These are phyloP conservation scores for Aspergillus cristatus DNA, from an alignment of 495 filamentous ascomycete genomes.

Conservation along the genomic window DNA sequence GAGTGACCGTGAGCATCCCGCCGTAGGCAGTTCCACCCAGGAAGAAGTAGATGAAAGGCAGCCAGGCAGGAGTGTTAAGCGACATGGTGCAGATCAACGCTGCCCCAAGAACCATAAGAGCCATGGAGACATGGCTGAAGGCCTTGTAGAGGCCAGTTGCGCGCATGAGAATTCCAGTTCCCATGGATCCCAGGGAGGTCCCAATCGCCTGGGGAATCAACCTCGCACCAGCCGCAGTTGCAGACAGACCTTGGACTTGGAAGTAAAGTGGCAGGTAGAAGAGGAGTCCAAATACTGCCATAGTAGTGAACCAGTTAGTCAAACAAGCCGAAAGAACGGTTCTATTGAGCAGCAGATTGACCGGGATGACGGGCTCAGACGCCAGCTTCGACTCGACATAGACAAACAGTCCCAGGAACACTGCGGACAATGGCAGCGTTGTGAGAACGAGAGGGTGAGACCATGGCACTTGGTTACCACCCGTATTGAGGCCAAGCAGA, in stretches of 20 bases:
- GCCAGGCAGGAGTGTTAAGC: constrained; percentile 48
- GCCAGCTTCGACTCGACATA: constrained; percentile 61
- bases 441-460: constrained; percentile 67
- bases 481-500: constrained; percentile 72
- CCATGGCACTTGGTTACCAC: constrained; percentile 82
- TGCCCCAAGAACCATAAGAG: constrained; percentile 42
- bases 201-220: constrained; percentile 61
- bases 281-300: constrained; percentile 43
- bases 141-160: constrained; percentile 61
- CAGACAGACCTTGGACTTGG: constrained; percentile 61
- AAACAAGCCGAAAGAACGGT: constrained; percentile 68
- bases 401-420: constrained; percentile 44
- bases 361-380: constrained; percentile 73
- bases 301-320: constrained; percentile 61
- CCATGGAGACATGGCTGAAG: constrained; percentile 45
- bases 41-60: constrained; percentile 60
- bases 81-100: constrained; percentile 45
- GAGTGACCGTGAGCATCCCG: constrained; percentile 67
- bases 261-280: constrained; percentile 82
- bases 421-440: constrained; percentile 54
- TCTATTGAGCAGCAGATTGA: constrained; percentile 62
- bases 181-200: constrained; percentile 60
- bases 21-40: constrained; percentile 63
- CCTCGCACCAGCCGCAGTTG: constrained; percentile 61
- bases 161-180: constrained; percentile 67